Percentiles rank a stretch among this genome's conserved stretches.
These are phyloP conservation scores for Penicillium nordicum DNA, from an alignment of 2,329 filamentous ascomycete species.

Conservation along the genomic window DNA sequence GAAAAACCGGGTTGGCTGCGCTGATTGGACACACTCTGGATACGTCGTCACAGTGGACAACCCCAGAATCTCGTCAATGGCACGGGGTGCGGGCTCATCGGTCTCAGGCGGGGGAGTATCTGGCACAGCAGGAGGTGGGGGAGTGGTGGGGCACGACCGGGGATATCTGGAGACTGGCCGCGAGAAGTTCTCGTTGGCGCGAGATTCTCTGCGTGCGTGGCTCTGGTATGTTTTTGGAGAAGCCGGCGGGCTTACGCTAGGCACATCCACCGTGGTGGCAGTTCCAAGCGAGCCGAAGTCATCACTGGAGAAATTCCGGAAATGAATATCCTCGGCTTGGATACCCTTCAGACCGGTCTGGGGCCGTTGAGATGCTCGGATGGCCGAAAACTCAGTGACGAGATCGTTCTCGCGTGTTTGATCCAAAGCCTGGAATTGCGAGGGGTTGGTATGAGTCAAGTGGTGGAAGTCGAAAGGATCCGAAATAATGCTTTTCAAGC, in stretches of 20 bases:
- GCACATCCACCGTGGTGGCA: constrained; percentile 23
- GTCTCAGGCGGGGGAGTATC: constrained; percentile 28
- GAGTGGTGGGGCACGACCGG: constrained; percentile 39
- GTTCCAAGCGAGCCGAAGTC: constrained; percentile 24
- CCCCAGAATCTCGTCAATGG: constrained; percentile 42
- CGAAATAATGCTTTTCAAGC: constrained; percentile 53
- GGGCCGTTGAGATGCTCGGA: constrained; percentile 52
- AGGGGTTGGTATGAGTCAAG: constrained; percentile 56
- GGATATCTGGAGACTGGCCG: constrained; percentile 47
- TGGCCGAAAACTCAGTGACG: constrained; percentile 52
- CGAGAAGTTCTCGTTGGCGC: constrained; percentile 53
- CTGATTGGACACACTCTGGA: constrained; percentile 33
- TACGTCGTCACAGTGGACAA: constrained; percentile 29
- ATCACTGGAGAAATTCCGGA: constrained; percentile 35
- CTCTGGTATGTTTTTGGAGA: constrained; percentile 28
- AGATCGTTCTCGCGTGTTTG: constrained; percentile 51
- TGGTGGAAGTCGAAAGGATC: constrained; percentile 64
- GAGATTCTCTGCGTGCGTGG: constrained; percentile 33
- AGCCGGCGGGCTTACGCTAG: constrained; percentile 30
- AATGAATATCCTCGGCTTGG: constrained; percentile 48
- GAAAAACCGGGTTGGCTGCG: constrained; percentile 34
- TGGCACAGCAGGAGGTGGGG: constrained; percentile 41
- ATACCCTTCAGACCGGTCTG: constrained; percentile 52
- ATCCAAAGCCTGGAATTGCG: constrained; percentile 53
- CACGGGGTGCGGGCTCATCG: constrained; percentile 36